Evolutionary conservation across 129 eudicot genomes (phyloP), one percentile per base, ranked within the genome.

Genomic region (Scalesia atractyloides): DNA sequence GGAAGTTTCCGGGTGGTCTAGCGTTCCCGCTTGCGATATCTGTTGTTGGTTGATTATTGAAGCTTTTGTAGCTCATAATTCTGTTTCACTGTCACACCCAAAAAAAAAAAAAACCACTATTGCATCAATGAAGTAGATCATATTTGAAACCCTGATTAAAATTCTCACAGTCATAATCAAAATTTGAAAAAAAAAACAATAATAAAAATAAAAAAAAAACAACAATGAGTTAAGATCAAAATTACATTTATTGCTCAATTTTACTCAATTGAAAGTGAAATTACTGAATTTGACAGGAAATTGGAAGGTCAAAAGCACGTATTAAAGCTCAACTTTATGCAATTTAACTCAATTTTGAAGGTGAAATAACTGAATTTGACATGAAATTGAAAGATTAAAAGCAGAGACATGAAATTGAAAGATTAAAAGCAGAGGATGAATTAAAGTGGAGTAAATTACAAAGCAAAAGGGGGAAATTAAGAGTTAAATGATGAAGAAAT

Each of bases 61-160:
- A 84, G 26, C 73, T 82, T 82, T 82, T 87, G 83, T 80, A 92
- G 70, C 86, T 89, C 76, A 87, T 69, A 76, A 51, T 59, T 76
- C 36, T 66, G 14, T 66, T 16, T 59, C 19, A 39, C 76, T 62
- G 66, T 43, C 51, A 41, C n/a, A 63, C n/a, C n/a, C 30, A 24
- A 24, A 30, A 30, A 30, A 30, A 2, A 30, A 30, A 30, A 30
- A 30, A 30, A 30, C 2, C 5, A 30, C 34, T 30, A 30, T 36
- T 12, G 19, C 48, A 46, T 76, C 11, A 59, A 12, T 16, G 20
- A 67, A 30, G 51, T 9, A 30, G 2, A 68, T 56, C 53, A 57
- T 39, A 43, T 17, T 22, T 5, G 5, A 24, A 49, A 1, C 24
- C 13, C 0, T 4, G 2, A 19, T 57, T 3, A 20, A 57, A 20